Evolutionary conservation across 2,329 filamentous ascomycete species (phyloP).

Genomic region (Clarireedia monteithiana): DNA sequence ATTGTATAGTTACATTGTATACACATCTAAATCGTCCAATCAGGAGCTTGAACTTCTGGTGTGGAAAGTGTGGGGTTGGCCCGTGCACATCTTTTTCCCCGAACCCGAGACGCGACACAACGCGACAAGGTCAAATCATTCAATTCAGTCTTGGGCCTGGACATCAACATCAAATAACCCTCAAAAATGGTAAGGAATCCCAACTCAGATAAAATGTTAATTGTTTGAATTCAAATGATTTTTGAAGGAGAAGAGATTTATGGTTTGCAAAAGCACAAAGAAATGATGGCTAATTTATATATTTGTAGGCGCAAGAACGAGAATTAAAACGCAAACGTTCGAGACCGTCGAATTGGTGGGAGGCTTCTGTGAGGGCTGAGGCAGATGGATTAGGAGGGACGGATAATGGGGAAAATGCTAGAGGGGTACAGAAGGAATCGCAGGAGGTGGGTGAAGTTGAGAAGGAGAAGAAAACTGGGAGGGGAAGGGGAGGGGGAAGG

Average conservation of each 20-base stretch:
- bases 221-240: no score
- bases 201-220: no score
- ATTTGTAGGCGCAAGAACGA: background rate
- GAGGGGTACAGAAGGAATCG: no score
- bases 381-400: background rate
- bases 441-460: no score
- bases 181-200: background rate
- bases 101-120: background rate
- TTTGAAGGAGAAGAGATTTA: no score
- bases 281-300: background rate
- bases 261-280: no score
- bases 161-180: no score
- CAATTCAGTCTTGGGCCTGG: background rate
- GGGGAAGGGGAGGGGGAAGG: background rate
- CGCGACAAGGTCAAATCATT: background rate
- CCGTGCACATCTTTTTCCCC: background rate
- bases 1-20: no score
- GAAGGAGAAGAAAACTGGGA: background rate
- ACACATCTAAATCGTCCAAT: no score
- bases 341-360: slow-evolving; percentile 25
- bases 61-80: background rate
- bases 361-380: slow-evolving; percentile 4
- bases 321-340: slow-evolving; percentile 23
- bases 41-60: no score
- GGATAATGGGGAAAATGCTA: background rate